phyloP scores from a whole-genome alignment of 2,329 filamentous ascomycete species.

The Rutstroemia sp. region DNA sequence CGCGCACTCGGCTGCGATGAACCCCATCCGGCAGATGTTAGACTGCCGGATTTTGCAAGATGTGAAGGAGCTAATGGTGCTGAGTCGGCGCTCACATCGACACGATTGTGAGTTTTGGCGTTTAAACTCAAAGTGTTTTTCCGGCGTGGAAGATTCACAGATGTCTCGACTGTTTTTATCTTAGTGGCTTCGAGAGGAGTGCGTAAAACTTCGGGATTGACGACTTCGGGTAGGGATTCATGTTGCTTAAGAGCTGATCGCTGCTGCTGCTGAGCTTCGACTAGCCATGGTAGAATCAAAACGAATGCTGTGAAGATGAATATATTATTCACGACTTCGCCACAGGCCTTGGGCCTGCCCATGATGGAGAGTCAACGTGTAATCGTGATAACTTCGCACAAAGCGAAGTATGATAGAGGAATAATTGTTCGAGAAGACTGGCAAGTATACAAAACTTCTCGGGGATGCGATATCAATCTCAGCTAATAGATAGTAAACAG shows the following conservation, averaged over 20 bases:
- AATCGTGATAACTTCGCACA: conserved; percentile 16
- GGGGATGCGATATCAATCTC: background rate
- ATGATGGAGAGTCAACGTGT: conserved; percentile 29
- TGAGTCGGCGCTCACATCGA: conserved; percentile 82
- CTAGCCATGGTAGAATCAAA: conserved; percentile 50
- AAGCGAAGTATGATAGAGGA: conserved; percentile 14
- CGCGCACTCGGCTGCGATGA: conserved; percentile 80
- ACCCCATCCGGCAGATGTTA: conserved; percentile 55
- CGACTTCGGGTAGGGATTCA: conserved; percentile 26
- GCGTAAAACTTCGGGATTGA: conserved; percentile 20
- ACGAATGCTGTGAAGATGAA: conserved; percentile 47
- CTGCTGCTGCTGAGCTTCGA: conserved; percentile 59
- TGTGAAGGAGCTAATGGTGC: conserved; percentile 94
- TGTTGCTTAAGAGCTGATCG: conserved; percentile 28
- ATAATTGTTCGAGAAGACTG: background rate
- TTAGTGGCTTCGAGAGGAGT: conserved; percentile 25
- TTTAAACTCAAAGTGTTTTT: conserved; percentile 26
- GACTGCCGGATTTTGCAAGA: conserved; percentile 86
- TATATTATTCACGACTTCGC: conserved; percentile 44
- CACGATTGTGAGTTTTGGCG: conserved; percentile 31
- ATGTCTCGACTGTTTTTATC: conserved; percentile 28
- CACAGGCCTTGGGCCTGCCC: conserved; percentile 44
- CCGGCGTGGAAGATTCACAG: conserved; percentile 21
- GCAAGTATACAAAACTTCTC: conserved; percentile 13
- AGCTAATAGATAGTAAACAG: background rate